Conservation (phyloP, 768 basidiomycete genomes). For the Rubroboletus satanas region DNA sequence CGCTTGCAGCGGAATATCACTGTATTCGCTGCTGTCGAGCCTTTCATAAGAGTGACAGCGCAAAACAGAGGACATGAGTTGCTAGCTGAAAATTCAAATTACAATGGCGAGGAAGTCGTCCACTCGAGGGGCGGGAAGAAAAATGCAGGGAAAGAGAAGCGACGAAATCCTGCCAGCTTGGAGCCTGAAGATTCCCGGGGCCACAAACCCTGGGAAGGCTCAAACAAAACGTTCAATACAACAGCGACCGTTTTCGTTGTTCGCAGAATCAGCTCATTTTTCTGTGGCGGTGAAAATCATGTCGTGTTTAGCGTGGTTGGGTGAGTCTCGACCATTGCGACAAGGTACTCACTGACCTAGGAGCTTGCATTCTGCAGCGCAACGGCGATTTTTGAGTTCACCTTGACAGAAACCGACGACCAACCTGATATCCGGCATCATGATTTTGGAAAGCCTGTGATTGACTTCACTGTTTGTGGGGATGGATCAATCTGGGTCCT, state of each 20-base stretch:
- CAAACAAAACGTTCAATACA: constrained; percentile 16
- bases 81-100: constrained; percentile 34
- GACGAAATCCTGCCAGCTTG: constrained; percentile 12
- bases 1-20: constrained; percentile 46
- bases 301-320: constrained; percentile 71
- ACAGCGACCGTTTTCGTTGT: constrained; percentile 51
- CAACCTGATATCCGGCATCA: constrained; percentile 34
- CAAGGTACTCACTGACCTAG: not conserved
- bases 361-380: constrained; percentile 40
- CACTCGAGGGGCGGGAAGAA: constrained; percentile 15
- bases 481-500: constrained; percentile 43
- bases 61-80: constrained; percentile 27
- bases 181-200: constrained; percentile 20
- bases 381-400: constrained; percentile 60
- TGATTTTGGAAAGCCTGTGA: constrained; percentile 55
- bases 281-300: constrained; percentile 34
- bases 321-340: constrained; percentile 38
- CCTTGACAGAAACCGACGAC: constrained; percentile 26
- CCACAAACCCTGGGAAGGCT: constrained; percentile 2
- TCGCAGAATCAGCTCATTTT: constrained; percentile 48
- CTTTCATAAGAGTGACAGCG: constrained; percentile 40
- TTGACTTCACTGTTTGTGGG: constrained; percentile 48
- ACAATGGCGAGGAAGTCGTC: constrained; percentile 15
- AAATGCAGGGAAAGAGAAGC: constrained; percentile 20
- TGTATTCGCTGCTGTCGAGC: constrained; percentile 46